phyloP scores from a whole-genome alignment of 441 rosid genomes.

The Manihot esculenta region DNA sequence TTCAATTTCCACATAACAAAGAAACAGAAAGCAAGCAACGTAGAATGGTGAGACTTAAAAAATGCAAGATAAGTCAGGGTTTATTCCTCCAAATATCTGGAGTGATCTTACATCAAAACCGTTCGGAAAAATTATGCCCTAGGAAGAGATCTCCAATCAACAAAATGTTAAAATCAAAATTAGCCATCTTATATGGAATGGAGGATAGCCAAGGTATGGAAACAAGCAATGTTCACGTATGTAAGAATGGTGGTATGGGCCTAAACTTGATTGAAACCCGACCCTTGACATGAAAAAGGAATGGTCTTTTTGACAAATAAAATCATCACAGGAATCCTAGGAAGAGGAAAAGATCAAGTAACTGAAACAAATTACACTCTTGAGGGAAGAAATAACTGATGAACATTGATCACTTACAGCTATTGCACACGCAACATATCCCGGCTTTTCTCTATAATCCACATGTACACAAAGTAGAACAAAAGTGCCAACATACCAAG shows the following conservation, averaged over 20 bases:
- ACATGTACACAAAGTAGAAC: conserved; percentile 48
- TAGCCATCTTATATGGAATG: not conserved
- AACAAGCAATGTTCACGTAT: not conserved
- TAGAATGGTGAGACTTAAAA: not conserved
- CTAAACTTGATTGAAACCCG: not conserved
- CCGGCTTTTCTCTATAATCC: conserved; percentile 81
- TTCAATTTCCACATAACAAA: not conserved
- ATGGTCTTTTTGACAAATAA: not conserved
- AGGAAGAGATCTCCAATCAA: not conserved
- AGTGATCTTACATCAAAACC: not conserved
- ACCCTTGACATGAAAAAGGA: not conserved
- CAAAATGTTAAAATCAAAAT: not conserved
- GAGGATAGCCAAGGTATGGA: too few species aligned
- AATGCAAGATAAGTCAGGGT: not conserved
- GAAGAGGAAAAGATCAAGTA: too few species aligned
- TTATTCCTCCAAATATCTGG: not conserved
- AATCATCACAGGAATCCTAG: not conserved
- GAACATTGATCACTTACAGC: conserved; percentile 50
- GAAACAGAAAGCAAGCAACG: not conserved
- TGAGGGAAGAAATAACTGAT: not conserved
- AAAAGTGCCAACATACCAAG: conserved; percentile 78
- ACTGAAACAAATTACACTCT: not conserved
- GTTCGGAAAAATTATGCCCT: not conserved
- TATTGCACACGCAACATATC: conserved; percentile 73
- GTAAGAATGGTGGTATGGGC: not conserved